Evolutionary conservation across 345 rosid species (phyloP).

Genomic region (Nasturtium officinale): DNA sequence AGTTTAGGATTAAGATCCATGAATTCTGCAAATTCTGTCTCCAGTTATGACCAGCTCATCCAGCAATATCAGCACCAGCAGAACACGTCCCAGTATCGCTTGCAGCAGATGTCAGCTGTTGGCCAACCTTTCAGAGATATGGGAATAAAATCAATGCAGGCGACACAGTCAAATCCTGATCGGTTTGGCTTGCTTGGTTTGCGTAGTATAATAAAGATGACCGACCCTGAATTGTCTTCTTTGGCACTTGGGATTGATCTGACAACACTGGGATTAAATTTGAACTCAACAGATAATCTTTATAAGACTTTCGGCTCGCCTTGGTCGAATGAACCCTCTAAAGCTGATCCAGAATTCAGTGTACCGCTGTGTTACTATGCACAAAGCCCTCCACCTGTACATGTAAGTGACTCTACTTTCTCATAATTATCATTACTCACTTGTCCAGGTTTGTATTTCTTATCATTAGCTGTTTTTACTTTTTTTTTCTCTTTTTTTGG

Average conservation of each 20-base stretch:
- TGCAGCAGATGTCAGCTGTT: conserved; percentile 78
- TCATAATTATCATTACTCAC: conserved; percentile 10
- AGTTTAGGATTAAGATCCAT: conserved; percentile 83
- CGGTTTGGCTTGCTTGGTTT: conserved; percentile 84
- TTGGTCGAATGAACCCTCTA: conserved; percentile 90
- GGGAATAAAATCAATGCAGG: conserved; percentile 65
- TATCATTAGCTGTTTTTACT: conserved; percentile 1
- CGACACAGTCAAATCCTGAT: conserved; percentile 65
- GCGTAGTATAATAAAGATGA: conserved; percentile 66
- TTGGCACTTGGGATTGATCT: conserved; percentile 88
- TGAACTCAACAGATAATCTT: conserved; percentile 83
- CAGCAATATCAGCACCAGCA: conserved; percentile 89
- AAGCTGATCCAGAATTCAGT: conserved; percentile 83
- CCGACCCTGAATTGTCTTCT: conserved; percentile 69
- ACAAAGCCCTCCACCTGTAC: conserved; percentile 65
- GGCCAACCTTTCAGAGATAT: conserved; percentile 84
- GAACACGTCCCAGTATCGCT: conserved; percentile 77
- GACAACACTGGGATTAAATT: conserved; percentile 77
- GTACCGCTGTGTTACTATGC: conserved; percentile 88
- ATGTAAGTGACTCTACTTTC: conserved; percentile 50
- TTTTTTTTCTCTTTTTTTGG: neutral
- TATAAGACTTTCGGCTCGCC: conserved; percentile 95
- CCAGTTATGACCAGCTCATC: conserved; percentile 78
- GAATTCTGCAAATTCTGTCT: conserved; percentile 65
- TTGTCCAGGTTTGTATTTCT: conserved; percentile 10